Conservation (phyloP, 179 eudicot genomes). For the Actinidia polygama region DNA sequence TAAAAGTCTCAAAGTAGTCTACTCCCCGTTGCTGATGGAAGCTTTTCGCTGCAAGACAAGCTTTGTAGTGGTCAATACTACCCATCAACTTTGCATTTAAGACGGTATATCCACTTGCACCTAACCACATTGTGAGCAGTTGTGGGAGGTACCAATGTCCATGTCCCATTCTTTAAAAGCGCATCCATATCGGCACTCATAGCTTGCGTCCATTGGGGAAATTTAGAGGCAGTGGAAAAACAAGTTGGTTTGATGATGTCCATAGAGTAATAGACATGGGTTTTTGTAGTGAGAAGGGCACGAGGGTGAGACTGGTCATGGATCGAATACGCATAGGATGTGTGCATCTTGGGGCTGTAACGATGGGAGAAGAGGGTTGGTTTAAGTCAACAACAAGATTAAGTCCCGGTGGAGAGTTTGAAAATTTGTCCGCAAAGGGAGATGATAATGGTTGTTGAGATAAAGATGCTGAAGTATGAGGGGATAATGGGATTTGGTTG, state of each 20-base stretch:
- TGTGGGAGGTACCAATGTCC: neutral
- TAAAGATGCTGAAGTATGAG: too few species aligned
- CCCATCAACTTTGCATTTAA: neutral
- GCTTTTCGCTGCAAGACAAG: neutral
- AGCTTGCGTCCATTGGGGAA: neutral
- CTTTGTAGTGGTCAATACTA: slow-evolving; percentile 1
- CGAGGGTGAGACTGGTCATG: neutral
- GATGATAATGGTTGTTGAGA: too few species aligned
- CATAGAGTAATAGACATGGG: too few species aligned
- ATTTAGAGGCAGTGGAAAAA: neutral
- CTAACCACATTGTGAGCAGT: neutral
- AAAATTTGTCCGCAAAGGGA: too few species aligned
- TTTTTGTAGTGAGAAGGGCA: too few species aligned
- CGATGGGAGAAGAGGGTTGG: neutral
- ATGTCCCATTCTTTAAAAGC: neutral
- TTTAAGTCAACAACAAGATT: neutral
- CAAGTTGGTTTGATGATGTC: too few species aligned
- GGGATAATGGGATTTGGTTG: too few species aligned
- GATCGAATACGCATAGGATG: neutral
- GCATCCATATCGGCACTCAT: too few species aligned
- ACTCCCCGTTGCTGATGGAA: neutral
- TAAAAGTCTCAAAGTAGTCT: neutral
- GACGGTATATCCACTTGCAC: neutral
- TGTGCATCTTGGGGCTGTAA: neutral
- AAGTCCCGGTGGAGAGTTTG: neutral